Conservation (phyloP, 352 stramenopile genomes). For the Pythium phragmiticola region DNA sequence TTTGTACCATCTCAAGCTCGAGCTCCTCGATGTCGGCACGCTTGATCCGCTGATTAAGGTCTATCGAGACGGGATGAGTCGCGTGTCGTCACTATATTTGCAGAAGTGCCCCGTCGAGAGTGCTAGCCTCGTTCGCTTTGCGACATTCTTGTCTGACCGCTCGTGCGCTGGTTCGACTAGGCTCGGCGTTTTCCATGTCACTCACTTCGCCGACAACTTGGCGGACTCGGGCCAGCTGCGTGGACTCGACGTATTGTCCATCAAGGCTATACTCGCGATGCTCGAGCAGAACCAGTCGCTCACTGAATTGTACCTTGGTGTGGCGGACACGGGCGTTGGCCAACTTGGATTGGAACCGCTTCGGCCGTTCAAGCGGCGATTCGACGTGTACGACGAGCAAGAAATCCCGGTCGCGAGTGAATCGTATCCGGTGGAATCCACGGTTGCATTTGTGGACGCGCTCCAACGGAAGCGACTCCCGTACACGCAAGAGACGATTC, state of each 20-base stretch:
- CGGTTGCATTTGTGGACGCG: slow-evolving; percentile 12
- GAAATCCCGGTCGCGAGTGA: slow-evolving; percentile 15
- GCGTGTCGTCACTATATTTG: slow-evolving; percentile 21
- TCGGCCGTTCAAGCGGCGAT: slow-evolving; percentile 12
- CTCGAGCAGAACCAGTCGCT: slow-evolving; percentile 13
- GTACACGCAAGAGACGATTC: slow-evolving; percentile 11
- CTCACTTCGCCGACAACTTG: background rate
- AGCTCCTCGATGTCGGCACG: slow-evolving; percentile 3
- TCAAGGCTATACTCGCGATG: slow-evolving; percentile 14
- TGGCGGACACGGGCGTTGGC: slow-evolving; percentile 12
- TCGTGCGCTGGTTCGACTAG: slow-evolving; percentile 4
- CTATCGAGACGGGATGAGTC: slow-evolving; percentile 7
- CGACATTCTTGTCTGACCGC: slow-evolving; percentile 6
- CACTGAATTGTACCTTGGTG: slow-evolving; percentile 16
- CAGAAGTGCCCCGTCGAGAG: slow-evolving; percentile 9
- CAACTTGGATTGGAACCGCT: slow-evolving; percentile 5
- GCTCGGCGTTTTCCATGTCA: slow-evolving; percentile 20
- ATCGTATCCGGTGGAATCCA: background rate
- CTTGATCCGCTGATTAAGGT: slow-evolving; percentile 12
- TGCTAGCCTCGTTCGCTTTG: slow-evolving; percentile 9
- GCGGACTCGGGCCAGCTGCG: background rate
- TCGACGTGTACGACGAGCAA: slow-evolving; percentile 19
- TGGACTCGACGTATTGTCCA: slow-evolving; percentile 1
- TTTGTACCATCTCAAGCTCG: slow-evolving; percentile 15
- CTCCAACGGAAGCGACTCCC: slow-evolving; percentile 9